Evolutionary conservation across 805 yeast genomes (phyloP).

Genomic region (Candida sanyiensis): DNA sequence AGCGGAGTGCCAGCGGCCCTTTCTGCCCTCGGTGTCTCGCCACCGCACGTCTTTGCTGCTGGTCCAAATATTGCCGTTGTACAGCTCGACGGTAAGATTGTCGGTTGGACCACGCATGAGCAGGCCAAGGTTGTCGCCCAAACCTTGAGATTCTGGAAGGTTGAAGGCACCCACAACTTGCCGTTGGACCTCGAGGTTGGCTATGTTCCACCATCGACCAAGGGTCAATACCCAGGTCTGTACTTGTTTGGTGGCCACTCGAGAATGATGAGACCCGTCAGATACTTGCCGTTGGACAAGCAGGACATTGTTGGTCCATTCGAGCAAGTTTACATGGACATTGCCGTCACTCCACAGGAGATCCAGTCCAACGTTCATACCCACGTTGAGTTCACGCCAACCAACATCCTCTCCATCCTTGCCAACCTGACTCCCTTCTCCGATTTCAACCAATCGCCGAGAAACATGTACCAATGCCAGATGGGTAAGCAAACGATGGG

Average conservation of each 20-base stretch:
- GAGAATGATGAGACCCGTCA: slow-evolving; percentile 94
- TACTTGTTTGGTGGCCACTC: slow-evolving; percentile 88
- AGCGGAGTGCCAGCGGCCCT: slow-evolving; percentile 62
- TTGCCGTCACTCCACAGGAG: slow-evolving; percentile 92
- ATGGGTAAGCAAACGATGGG: slow-evolving; percentile 99
- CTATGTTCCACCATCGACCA: slow-evolving; percentile 89
- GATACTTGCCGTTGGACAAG: slow-evolving; percentile 78
- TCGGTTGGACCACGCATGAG: slow-evolving; percentile 92
- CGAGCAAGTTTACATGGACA: slow-evolving; percentile 94
- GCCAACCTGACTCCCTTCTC: slow-evolving; percentile 98
- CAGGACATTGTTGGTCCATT: slow-evolving; percentile 92
- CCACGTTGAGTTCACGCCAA: slow-evolving; percentile 93
- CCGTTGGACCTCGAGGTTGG: slow-evolving; percentile 91
- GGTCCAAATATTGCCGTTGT: slow-evolving; percentile 89
- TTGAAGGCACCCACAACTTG: slow-evolving; percentile 68
- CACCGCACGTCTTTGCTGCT: slow-evolving; percentile 74
- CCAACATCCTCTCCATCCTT: slow-evolving; percentile 87
- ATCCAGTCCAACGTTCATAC: slow-evolving; percentile 75
- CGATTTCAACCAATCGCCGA: slow-evolving; percentile 97
- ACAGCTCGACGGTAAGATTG: slow-evolving; percentile 84
- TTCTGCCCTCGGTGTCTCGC: slow-evolving; percentile 71
- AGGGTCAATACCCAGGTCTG: slow-evolving; percentile 97
- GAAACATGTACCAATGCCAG: slow-evolving; percentile 99
- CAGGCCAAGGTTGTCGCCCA: slow-evolving; percentile 85
- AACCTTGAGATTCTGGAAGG: slow-evolving; percentile 88